Conservation (phyloP, 345 rosid genomes). For the Gossypium turneri region DNA sequence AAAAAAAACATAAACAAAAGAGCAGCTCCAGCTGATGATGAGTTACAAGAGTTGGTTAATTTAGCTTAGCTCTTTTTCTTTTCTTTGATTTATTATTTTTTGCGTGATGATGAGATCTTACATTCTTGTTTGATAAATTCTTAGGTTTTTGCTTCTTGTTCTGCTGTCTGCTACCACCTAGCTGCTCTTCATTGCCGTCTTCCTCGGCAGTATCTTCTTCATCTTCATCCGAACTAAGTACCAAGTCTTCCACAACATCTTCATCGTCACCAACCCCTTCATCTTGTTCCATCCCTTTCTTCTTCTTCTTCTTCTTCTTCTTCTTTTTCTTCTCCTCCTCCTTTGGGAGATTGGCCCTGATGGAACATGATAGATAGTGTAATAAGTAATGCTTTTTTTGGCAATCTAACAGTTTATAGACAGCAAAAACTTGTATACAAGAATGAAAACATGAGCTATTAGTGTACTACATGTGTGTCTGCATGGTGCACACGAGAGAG, state of each 20-base stretch:
- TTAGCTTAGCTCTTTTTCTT: slow-evolving; percentile 12
- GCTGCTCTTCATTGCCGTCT: slow-evolving; percentile 25
- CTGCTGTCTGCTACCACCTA: not conserved
- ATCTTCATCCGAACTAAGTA: slow-evolving; percentile 82
- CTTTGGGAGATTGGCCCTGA: slow-evolving; percentile 42
- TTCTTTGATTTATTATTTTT: slow-evolving; percentile 32
- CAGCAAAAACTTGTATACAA: not conserved
- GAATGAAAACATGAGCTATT: not conserved
- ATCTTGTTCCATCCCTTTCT: slow-evolving; percentile 25
- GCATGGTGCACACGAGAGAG: not conserved
- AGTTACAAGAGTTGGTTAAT: not conserved
- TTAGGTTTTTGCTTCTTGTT: slow-evolving; percentile 9
- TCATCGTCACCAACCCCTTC: slow-evolving; percentile 50
- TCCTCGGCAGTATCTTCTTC: slow-evolving; percentile 48
- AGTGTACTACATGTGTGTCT: not conserved
- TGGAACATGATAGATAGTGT: not conserved
- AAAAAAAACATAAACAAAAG: not conserved
- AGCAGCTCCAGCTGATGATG: not conserved
- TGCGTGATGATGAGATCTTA: slow-evolving; percentile 18
- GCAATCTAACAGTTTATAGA: not conserved
- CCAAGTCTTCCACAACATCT: slow-evolving; percentile 83
- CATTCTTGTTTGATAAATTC: slow-evolving; percentile 25
- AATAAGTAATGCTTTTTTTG: not conserved
- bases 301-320: slow-evolving; percentile 33
- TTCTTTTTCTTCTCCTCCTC: slow-evolving; percentile 45